phyloP scores from a whole-genome alignment of 2,329 filamentous ascomycete genomes.

The Sporothrix brasiliensis region DNA sequence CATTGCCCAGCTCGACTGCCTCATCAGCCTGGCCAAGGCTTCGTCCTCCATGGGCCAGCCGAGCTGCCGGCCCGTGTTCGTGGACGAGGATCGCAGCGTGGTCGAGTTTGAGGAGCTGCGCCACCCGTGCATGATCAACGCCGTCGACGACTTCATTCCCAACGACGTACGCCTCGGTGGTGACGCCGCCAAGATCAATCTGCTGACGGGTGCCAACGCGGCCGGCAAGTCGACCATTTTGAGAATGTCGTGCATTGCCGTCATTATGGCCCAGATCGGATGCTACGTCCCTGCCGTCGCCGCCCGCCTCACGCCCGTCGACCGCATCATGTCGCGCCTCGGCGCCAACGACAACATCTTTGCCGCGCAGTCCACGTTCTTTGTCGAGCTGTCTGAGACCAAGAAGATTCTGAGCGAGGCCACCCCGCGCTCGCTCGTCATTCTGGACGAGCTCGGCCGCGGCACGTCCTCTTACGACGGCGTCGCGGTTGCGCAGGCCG shows the following conservation, averaged over 20 bases:
- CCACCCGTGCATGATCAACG: slow-evolving; percentile 91
- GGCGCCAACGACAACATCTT: slow-evolving; percentile 99
- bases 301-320: slow-evolving; percentile 83
- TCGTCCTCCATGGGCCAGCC: slow-evolving; percentile 82
- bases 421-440: slow-evolving; percentile 90
- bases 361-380: slow-evolving; percentile 95
- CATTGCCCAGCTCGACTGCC: slow-evolving; percentile 88
- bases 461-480: slow-evolving; percentile 96
- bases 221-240: slow-evolving; percentile 96
- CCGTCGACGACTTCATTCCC: slow-evolving; percentile 91
- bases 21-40: slow-evolving; percentile 89
- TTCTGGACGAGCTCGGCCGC: slow-evolving; percentile 92
- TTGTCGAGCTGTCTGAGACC: slow-evolving; percentile 94
- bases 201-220: slow-evolving; percentile 94
- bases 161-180: slow-evolving; percentile 91
- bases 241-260: slow-evolving; percentile 94
- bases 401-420: slow-evolving; percentile 97
- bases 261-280: slow-evolving; percentile 96
- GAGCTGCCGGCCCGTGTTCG: slow-evolving; percentile 84
- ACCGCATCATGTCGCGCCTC: slow-evolving; percentile 97
- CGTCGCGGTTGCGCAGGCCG: slow-evolving; percentile 92
- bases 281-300: slow-evolving; percentile 85
- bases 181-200: slow-evolving; percentile 75
- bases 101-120: slow-evolving; percentile 91
- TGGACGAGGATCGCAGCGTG: slow-evolving; percentile 80